Conservation (phyloP, 164 flowering plant genomes). For the Umbilicus rupestris region DNA sequence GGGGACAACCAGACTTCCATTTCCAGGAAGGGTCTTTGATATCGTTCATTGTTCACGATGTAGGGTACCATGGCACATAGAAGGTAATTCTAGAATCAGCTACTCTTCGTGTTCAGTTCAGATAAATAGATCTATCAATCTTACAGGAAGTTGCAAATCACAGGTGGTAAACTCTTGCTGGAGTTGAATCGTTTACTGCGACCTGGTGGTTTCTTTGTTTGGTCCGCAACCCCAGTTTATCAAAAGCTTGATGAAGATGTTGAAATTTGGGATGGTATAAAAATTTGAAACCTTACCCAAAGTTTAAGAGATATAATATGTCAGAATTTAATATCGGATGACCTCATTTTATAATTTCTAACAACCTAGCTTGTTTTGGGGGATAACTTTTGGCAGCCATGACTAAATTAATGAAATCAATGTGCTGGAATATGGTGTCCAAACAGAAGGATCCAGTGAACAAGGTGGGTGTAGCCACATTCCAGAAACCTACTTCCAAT, state of each 20-base stretch:
- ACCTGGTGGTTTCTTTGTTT: conserved; percentile 85
- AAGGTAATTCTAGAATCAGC: conserved; percentile 38
- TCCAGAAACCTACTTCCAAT: conserved; percentile 62
- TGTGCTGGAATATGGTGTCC: conserved; percentile 85
- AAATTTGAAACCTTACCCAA: conserved; percentile 21
- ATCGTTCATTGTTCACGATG: conserved; percentile 96
- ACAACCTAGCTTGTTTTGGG: conserved; percentile 12
- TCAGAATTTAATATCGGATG: conserved; percentile 6
- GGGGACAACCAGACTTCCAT: conserved; percentile 91
- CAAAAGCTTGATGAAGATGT: conserved; percentile 60
- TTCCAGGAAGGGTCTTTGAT: conserved; percentile 82
- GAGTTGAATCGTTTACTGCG: conserved; percentile 80
- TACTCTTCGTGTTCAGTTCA: neutral
- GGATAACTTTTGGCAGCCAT: conserved; percentile 71
- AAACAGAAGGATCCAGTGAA: conserved; percentile 55
- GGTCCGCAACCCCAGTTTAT: conserved; percentile 94
- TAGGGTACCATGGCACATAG: conserved; percentile 92
- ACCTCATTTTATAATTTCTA: conserved; percentile 4
- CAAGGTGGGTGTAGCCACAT: conserved; percentile 62
- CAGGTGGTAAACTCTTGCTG: conserved; percentile 84
- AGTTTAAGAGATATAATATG: neutral
- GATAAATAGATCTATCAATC: neutral
- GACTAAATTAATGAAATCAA: conserved; percentile 54
- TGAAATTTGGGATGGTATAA: conserved; percentile 65
- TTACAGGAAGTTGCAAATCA: conserved; percentile 13